These are phyloP conservation scores for Uncinocarpus reesii DNA, from an alignment of 2,329 filamentous ascomycete genomes.

Conservation along the genomic window DNA sequence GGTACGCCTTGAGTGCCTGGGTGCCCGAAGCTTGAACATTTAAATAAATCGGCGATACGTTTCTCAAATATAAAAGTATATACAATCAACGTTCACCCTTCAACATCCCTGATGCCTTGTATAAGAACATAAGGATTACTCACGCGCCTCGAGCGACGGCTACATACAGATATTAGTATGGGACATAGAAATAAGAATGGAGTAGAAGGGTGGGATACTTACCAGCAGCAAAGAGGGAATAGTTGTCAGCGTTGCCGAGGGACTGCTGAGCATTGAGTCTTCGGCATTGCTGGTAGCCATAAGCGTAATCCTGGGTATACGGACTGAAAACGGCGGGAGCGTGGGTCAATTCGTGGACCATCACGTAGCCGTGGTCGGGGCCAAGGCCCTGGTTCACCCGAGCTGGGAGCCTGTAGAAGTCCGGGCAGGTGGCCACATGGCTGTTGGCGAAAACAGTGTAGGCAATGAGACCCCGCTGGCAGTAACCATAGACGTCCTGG, in stretches of 20 bases:
- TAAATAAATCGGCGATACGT: too few species aligned
- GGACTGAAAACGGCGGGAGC: conserved; percentile 43
- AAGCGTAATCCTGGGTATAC: conserved; percentile 50
- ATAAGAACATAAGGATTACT: too few species aligned
- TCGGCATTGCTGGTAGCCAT: conserved; percentile 45
- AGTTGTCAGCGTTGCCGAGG: conserved; percentile 56
- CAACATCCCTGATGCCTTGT: too few species aligned
- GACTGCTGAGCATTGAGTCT: conserved; percentile 42
- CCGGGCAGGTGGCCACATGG: conserved; percentile 52
- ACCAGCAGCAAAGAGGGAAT: conserved; percentile 45
- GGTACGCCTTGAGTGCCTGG: too few species aligned
- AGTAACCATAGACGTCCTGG: conserved; percentile 48
- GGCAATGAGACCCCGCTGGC: conserved; percentile 46
- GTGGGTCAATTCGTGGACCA: conserved; percentile 57
- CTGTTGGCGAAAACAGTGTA: conserved; percentile 49
- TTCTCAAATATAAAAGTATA: too few species aligned
- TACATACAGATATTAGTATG: neutral
- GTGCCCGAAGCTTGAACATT: too few species aligned
- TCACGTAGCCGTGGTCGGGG: conserved; percentile 57
- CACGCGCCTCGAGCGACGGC: too few species aligned
- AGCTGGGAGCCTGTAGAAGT: conserved; percentile 47
- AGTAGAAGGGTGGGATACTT: conserved; percentile 14
- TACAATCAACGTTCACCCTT: too few species aligned
- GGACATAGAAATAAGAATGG: neutral
- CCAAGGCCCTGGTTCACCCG: conserved; percentile 46